phyloP scores from a whole-genome alignment of 2,329 filamentous ascomycete genomes.

The Amylocarpus encephaloides region DNA sequence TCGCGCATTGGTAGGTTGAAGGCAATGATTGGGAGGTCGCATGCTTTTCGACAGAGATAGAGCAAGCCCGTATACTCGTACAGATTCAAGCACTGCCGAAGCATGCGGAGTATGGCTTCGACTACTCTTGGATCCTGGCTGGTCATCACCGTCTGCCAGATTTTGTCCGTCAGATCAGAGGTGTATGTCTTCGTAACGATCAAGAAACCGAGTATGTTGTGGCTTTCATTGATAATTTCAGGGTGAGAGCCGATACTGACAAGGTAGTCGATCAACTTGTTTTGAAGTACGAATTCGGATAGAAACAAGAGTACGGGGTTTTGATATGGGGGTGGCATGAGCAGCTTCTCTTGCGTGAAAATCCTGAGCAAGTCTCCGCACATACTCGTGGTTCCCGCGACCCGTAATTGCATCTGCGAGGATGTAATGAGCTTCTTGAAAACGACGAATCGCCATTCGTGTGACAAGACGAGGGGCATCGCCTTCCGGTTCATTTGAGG shows the following conservation, averaged over 20 bases:
- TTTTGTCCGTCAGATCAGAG: slow-evolving; percentile 63
- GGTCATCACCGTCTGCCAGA: slow-evolving; percentile 77
- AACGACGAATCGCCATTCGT: slow-evolving; percentile 64
- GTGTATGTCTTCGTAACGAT: slow-evolving; percentile 72
- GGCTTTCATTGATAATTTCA: slow-evolving; percentile 74
- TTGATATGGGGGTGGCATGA: slow-evolving; percentile 25
- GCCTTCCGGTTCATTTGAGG: slow-evolving; percentile 31
- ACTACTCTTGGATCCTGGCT: slow-evolving; percentile 82
- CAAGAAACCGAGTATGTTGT: slow-evolving; percentile 82
- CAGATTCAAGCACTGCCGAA: slow-evolving; percentile 42
- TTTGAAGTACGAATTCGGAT: slow-evolving; percentile 60
- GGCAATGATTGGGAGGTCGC: slow-evolving; percentile 53
- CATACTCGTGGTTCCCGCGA: slow-evolving; percentile 70
- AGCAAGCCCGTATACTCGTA: slow-evolving; percentile 46
- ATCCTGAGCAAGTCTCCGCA: slow-evolving; percentile 61
- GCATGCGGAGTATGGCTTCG: slow-evolving; percentile 69
- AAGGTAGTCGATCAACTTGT: slow-evolving; percentile 76
- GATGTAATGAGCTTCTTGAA: slow-evolving; percentile 70
- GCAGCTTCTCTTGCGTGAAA: slow-evolving; percentile 49
- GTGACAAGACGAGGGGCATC: slow-evolving; percentile 45
- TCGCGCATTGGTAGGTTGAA: slow-evolving; percentile 58
- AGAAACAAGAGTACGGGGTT: slow-evolving; percentile 59
- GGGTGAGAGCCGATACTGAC: slow-evolving; percentile 88
- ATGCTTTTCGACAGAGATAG: slow-evolving; percentile 66
- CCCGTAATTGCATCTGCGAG: slow-evolving; percentile 84